Evolutionary conservation across 352 stramenopile genomes (phyloP).

Genomic region (Pythium biforme): DNA sequence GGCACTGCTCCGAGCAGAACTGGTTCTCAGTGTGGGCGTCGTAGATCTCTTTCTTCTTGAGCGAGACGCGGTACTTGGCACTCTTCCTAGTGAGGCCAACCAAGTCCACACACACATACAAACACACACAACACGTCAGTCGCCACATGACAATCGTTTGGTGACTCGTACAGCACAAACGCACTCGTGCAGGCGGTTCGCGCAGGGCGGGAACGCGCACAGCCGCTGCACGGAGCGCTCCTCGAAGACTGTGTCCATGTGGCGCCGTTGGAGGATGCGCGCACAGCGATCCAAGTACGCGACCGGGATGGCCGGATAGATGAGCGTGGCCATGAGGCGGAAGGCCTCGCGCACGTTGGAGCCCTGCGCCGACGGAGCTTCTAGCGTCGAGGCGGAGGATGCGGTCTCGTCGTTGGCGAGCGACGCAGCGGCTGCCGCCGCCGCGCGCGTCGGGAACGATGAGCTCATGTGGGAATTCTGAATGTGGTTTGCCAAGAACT

Average conservation of each 20-base stretch:
- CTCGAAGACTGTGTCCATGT: conserved; percentile 83
- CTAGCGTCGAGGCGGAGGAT: too few species aligned
- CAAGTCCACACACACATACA: background rate
- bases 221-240: conserved; percentile 66
- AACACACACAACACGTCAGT: background rate
- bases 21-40: conserved; percentile 76
- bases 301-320: conserved; percentile 58
- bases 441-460: background rate
- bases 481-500: background rate
- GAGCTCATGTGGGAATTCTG: background rate
- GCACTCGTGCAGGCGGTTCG: conserved; percentile 48
- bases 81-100: too few species aligned
- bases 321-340: conserved; percentile 75
- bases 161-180: conserved; percentile 13
- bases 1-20: conserved; percentile 73
- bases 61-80: conserved; percentile 72
- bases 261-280: conserved; percentile 68
- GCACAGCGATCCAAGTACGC: conserved; percentile 68
- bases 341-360: conserved; percentile 79
- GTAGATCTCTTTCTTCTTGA: conserved; percentile 77
- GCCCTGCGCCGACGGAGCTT: conserved; percentile 22
- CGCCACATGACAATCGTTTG: too few species aligned
- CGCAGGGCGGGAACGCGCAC: conserved; percentile 74
- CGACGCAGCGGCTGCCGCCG: background rate
- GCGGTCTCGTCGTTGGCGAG: too few species aligned